Evolutionary conservation across 345 rosid species (phyloP).

Genomic region (Melaleuca alternifolia): DNA sequence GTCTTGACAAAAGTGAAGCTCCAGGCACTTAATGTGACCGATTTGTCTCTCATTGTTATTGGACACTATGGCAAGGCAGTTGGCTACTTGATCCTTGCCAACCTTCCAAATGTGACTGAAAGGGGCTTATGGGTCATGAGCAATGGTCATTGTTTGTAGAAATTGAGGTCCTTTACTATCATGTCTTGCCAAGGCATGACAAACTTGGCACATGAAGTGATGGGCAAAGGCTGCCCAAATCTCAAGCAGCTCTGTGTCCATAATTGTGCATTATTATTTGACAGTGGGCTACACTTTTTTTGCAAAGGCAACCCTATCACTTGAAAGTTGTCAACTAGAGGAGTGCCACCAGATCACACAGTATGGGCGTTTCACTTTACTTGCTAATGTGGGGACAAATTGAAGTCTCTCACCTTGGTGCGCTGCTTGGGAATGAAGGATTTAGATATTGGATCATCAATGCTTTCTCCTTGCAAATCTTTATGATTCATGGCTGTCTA

Average conservation of each 20-base stretch:
- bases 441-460: slow-evolving; percentile 22
- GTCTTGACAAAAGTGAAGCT: slow-evolving; percentile 60
- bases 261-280: slow-evolving; percentile 53
- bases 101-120: slow-evolving; percentile 52
- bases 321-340: slow-evolving; percentile 77
- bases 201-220: slow-evolving; percentile 58
- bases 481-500: too few relatives aligned
- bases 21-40: slow-evolving; percentile 62
- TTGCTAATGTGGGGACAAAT: slow-evolving; percentile 50
- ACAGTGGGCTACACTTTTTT: slow-evolving; percentile 70
- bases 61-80: slow-evolving; percentile 82
- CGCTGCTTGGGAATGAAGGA: slow-evolving; percentile 74
- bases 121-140: slow-evolving; percentile 99
- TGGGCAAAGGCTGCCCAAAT: slow-evolving; percentile 82
- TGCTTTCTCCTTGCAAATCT: slow-evolving; percentile 31
- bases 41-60: slow-evolving; percentile 71
- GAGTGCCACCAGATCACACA: slow-evolving; percentile 97
- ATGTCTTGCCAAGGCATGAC: slow-evolving; percentile 66
- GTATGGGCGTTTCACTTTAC: slow-evolving; percentile 69
- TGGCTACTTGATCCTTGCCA: slow-evolving; percentile 53
- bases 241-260: slow-evolving; percentile 44
- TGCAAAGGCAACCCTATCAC: slow-evolving; percentile 45
- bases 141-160: slow-evolving; percentile 73
- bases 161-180: slow-evolving; percentile 51
- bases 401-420: slow-evolving; percentile 57